Conservation (phyloP, 2,329 filamentous ascomycete genomes). For the Zarea fungicola region DNA sequence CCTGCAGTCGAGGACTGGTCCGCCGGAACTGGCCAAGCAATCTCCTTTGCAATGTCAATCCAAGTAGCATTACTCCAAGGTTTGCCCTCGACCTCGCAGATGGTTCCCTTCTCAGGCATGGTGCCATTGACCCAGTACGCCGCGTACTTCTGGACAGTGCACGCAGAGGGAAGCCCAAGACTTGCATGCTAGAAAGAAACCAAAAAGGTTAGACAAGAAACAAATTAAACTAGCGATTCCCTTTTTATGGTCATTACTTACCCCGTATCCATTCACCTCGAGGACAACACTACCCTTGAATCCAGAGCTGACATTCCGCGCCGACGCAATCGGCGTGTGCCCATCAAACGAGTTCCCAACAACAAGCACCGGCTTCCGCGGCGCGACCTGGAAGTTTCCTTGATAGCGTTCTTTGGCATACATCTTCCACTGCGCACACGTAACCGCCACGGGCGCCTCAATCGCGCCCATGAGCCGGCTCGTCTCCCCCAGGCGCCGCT, state of each 20-base stretch:
- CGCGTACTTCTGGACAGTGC: slow-evolving; percentile 7
- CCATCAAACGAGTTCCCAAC: slow-evolving; percentile 34
- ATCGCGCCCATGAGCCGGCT: slow-evolving; percentile 26
- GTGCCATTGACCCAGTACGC: slow-evolving; percentile 14
- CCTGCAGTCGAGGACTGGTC: background rate
- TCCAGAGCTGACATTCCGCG: slow-evolving; percentile 29
- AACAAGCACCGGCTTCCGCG: slow-evolving; percentile 30
- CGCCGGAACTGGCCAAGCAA: background rate
- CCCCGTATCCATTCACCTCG: slow-evolving; percentile 31
- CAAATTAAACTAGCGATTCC: too few relatives aligned
- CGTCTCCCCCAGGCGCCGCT: slow-evolving; percentile 19
- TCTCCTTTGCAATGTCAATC: background rate
- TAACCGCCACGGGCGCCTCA: slow-evolving; percentile 14
- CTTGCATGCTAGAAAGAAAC: background rate
- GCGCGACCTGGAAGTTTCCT: slow-evolving; percentile 27
- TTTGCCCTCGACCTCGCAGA: slow-evolving; percentile 11
- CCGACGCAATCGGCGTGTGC: slow-evolving; percentile 33
- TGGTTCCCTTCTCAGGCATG: slow-evolving; percentile 4
- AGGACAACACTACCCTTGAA: slow-evolving; percentile 34
- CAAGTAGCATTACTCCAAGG: slow-evolving; percentile 10
- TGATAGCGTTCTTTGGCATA: slow-evolving; percentile 31
- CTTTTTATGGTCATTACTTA: slow-evolving; percentile 27
- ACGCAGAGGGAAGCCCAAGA: slow-evolving; percentile 5
- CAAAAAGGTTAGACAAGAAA: background rate
- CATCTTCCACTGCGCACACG: slow-evolving; percentile 34